phyloP scores from a whole-genome alignment of 768 basidiomycete genomes.

The Hydnum rufescens region DNA sequence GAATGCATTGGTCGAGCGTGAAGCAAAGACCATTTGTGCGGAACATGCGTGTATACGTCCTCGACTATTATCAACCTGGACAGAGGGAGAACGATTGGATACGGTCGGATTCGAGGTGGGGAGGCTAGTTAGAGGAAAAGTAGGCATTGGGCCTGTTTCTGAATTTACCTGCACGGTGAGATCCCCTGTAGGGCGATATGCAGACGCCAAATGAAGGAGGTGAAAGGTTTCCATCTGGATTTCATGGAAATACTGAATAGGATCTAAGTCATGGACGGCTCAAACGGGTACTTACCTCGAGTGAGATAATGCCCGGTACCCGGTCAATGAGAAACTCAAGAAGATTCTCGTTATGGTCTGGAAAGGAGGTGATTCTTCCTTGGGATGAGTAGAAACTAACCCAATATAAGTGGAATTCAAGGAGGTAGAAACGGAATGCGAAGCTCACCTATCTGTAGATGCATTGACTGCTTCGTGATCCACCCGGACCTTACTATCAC shows the following conservation, averaged over 20 bases:
- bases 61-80: not conserved
- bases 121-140: conserved; percentile 10
- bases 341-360: conserved; percentile 47
- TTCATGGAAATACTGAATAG: not conserved
- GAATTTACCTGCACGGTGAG: conserved; percentile 24
- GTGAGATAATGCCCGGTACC: conserved; percentile 36
- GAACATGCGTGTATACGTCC: conserved; percentile 48
- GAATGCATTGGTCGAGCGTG: conserved; percentile 47
- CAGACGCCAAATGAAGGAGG: conserved; percentile 59
- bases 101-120: conserved; percentile 11
- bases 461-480: no score
- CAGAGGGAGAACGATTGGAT: not conserved
- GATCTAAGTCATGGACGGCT: not conserved
- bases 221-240: conserved; percentile 76
- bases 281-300: conserved; percentile 34
- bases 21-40: conserved; percentile 68
- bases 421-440: not conserved
- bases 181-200: conserved; percentile 32
- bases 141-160: conserved; percentile 11
- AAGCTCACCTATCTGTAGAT: conserved; percentile 53
- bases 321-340: conserved; percentile 33
- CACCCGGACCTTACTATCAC: no score
- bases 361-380: conserved; percentile 64
- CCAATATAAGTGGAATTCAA: not conserved
- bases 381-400: conserved; percentile 71